These are phyloP conservation scores for Sophora flavescens DNA, from an alignment of 306 rosid genomes.

Conservation along the genomic window DNA sequence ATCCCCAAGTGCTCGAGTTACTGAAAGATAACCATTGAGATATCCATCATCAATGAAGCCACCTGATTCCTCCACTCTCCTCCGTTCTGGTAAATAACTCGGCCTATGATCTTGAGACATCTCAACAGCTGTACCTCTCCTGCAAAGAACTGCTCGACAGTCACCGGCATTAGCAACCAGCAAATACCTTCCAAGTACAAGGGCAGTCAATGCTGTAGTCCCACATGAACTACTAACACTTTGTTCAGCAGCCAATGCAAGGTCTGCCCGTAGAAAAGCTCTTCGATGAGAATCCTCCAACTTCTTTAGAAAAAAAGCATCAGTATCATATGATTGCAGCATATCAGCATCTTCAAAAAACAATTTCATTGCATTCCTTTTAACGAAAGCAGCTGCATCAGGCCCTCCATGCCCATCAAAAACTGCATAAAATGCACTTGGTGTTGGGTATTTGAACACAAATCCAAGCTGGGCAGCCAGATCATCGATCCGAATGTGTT, in stretches of 20 bases:
- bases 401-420: constrained; percentile 99
- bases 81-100: constrained; percentile 63
- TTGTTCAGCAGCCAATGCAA: constrained; percentile 75
- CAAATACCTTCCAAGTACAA: constrained; percentile 81
- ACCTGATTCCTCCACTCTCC: constrained; percentile 76
- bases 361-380: constrained; percentile 77
- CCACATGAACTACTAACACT: constrained; percentile 76
- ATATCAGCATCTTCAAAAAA: constrained; percentile 79
- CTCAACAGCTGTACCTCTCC: constrained; percentile 78
- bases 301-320: constrained; percentile 60
- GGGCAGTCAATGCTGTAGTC: constrained; percentile 92
- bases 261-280: constrained; percentile 80
- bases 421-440: constrained; percentile 85
- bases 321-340: constrained; percentile 63
- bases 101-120: constrained; percentile 88
- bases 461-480: constrained; percentile 72
- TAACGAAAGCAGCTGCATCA: constrained; percentile 82
- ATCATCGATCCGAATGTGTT: constrained; percentile 83
- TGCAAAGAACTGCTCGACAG: constrained; percentile 94
- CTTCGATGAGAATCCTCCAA: constrained; percentile 79
- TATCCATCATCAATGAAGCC: constrained; percentile 66
- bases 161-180: constrained; percentile 96
- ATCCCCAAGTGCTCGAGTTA: constrained; percentile 91
- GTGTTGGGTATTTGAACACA: constrained; percentile 58
- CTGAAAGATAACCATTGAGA: constrained; percentile 73